These are phyloP conservation scores for Favolaschia claudopus DNA, from an alignment of 768 basidiomycete genomes.

Conservation along the genomic window DNA sequence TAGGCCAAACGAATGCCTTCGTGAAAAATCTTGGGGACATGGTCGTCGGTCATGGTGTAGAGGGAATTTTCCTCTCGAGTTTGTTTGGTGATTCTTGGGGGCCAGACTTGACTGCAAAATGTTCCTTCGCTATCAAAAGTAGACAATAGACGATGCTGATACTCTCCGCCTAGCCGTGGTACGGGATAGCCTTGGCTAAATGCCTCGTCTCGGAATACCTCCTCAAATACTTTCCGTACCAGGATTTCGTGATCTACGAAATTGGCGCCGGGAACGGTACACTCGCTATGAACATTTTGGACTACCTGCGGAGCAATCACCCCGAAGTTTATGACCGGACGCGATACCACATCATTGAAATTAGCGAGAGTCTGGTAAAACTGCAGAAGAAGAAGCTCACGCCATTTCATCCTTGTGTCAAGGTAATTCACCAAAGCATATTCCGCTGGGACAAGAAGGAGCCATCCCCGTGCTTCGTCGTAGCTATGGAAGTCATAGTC, in stretches of 20 bases:
- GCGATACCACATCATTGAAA: conserved; percentile 94
- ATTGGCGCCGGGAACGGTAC: conserved; percentile 99
- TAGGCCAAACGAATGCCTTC: no score
- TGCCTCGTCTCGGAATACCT: conserved; percentile 93
- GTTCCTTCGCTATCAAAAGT: not conserved
- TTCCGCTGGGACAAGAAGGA: conserved; percentile 85
- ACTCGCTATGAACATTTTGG: conserved; percentile 86
- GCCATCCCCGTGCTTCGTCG: conserved; percentile 86
- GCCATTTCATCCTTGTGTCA: conserved; percentile 69
- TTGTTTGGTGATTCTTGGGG: no score
- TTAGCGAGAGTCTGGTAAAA: conserved; percentile 79
- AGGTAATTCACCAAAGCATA: conserved; percentile 77
- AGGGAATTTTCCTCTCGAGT: no score
- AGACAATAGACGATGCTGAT: conserved; percentile 12
- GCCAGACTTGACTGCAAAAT: not conserved
- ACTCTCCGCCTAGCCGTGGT: conserved; percentile 84
- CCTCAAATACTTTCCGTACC: conserved; percentile 94
- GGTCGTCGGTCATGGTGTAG: no score
- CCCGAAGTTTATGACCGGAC: conserved; percentile 95
- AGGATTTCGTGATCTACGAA: conserved; percentile 96
- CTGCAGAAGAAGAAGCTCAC: conserved; percentile 75
- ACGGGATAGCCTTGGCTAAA: conserved; percentile 88
- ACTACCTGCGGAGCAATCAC: conserved; percentile 76
- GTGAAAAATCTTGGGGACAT: no score
- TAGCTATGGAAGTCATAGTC: conserved; percentile 96